Base-by-base conservation (phyloP, 257 asterid species). In the Haberlea rhodopensis region DNA sequence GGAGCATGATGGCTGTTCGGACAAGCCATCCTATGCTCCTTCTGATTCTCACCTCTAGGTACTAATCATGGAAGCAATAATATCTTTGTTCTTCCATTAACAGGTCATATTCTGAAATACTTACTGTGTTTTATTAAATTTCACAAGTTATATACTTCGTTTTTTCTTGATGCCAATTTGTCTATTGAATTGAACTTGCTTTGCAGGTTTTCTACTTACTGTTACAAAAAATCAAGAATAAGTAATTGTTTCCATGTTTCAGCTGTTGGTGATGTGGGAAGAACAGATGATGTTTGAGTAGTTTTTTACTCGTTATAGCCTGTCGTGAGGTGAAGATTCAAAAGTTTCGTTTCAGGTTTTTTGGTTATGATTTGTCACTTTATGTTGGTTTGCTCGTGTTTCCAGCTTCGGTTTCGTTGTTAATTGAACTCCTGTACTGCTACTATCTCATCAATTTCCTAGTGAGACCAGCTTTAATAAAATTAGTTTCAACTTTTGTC, bases 1-100 rank as follows among this genome's bases (percentile, higher is more conserved):
- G 97, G 99, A 92, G 87, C 96, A 87, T 74, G 96, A 89, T 74
- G 99, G 99, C 83, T 82, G 79, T 58, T 87, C 97, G 5, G 95
- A 92, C 67, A 85, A 88, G 83, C 96, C 97, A 58, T 92, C 97
- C 70, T 89, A 96, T 81, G 98, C 96, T 81, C 89, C n/a, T n/a
- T n/a, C 98, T 45, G 96, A 92, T 73, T 92, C 97, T 73, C 94
- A 78, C 85, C 99, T 83, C 75, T 89, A 85, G 86, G 55, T 40
- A 64, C 46, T 48, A 56, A 70, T 71, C 66, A 52, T 67, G 20
- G 27, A 32, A 68, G 63, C 64, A 32, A 43, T 16, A 55, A 5
- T 7, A 25, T 52, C 70, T 48, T 76, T 57, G 59, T 68, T 71
- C 65, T 15, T 52, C 63, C 71, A 71, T 51, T 32, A 53, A 53